These are phyloP conservation scores for Verticillium albo-atrum DNA, from an alignment of 2,329 filamentous ascomycete genomes.

Conservation along the genomic window DNA sequence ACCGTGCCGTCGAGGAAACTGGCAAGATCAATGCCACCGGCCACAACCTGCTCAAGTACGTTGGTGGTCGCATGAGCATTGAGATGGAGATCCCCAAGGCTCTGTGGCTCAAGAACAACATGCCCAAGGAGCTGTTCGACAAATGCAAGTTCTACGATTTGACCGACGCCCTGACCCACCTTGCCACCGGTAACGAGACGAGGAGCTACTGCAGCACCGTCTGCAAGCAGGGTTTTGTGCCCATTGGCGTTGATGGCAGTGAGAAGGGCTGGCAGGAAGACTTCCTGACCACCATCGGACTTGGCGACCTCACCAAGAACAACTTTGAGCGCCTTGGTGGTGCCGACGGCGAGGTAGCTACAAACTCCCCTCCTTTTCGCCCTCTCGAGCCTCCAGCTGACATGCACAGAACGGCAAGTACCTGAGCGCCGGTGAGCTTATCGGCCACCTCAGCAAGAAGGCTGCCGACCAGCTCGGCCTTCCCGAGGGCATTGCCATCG, in stretches of 20 bases:
- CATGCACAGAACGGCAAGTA: slow-evolving; percentile 77
- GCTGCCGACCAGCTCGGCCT: slow-evolving; percentile 82
- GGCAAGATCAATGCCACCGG: slow-evolving; percentile 88
- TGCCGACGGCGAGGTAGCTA: slow-evolving; percentile 77
- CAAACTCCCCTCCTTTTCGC: slow-evolving; percentile 46
- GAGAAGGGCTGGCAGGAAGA: slow-evolving; percentile 98
- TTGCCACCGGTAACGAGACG: slow-evolving; percentile 88
- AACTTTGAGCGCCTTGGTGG: slow-evolving; percentile 92
- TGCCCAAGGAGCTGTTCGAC: slow-evolving; percentile 85
- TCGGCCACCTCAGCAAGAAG: slow-evolving; percentile 78
- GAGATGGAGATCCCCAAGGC: slow-evolving; percentile 99
- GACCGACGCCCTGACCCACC: slow-evolving; percentile 85
- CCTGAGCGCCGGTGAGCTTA: slow-evolving; percentile 85
- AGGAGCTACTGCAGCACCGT: slow-evolving; percentile 94
- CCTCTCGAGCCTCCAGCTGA: slow-evolving; percentile 10
- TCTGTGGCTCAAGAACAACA: slow-evolving; percentile 96
- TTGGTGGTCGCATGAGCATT: slow-evolving; percentile 96
- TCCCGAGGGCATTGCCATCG: slow-evolving; percentile 81
- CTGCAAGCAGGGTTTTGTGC: slow-evolving; percentile 95
- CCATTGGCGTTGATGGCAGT: slow-evolving; percentile 94
- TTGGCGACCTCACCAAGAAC: slow-evolving; percentile 79
- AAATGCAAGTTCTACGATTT: slow-evolving; percentile 97
- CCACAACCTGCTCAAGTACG: slow-evolving; percentile 91
- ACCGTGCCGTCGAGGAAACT: slow-evolving; percentile 86
- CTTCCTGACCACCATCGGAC: slow-evolving; percentile 80